Base-by-base conservation (phyloP, 768 basidiomycete genomes). In the Russula sp. region DNA sequence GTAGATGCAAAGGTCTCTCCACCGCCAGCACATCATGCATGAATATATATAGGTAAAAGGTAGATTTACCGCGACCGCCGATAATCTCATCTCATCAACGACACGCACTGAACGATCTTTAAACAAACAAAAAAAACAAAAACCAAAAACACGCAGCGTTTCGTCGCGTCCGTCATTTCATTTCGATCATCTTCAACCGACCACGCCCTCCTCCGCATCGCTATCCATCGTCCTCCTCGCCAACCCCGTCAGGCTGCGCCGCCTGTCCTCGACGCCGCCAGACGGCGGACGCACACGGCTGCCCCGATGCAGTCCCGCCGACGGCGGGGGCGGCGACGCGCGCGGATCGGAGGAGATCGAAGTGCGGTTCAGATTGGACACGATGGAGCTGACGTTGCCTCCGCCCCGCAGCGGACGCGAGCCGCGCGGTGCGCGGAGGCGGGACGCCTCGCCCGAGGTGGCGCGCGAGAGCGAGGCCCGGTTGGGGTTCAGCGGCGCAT, bases 151-250 rank as follows among this genome's bases (percentile, higher is more conserved):
- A 37, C 37, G 37, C 37, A 37, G 37, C 37, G 40, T 40, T 11
- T 14, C 4, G 1, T 40, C 14, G 4, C 4, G 4, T 40, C 40
- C 40, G 11, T 40, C 40, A 2, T 11, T 22, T 44, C 51, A 53
- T 31, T 31, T 1, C 13, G 22, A 31, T 13, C 8, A 31, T 16
- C 9, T 51, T 56, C 48, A 64, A 18, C 58, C 58, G 10, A 64
- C 34, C 3, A 64, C 58, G 27, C 58, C 48, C 20, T 64, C 90
- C 71, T 92, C 90, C 40, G 89, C 89, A 70, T 91, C 89, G 70
- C 87, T 89, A 47, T 86, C 88, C 86, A 88, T 87, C 54, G 89
- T 90, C 72, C 88, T 81, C 70, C 88, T 81, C 57, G 88, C 85
- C 62, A 79, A 70, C 16, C 75, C 72, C 49, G 73, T 73, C 61